Base-by-base conservation (phyloP, 1,139 yeast species). In the Candida sanyaensis region DNA sequence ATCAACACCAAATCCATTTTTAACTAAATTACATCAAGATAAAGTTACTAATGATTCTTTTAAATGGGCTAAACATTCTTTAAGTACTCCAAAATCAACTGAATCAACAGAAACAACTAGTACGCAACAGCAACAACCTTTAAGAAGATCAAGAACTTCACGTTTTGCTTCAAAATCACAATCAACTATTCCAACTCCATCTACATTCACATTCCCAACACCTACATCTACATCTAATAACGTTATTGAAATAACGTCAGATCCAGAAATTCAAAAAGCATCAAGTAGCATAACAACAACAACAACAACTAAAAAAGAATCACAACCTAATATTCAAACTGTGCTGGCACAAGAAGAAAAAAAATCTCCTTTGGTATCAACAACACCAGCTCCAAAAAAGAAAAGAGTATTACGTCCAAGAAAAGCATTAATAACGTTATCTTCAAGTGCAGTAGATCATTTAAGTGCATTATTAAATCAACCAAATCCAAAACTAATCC, bases 401-500 rank as follows among this genome's bases (percentile, higher is more conserved):
- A 81, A 79, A 69, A 81, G 97, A 68, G 77, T 81, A 32, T 73
- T 92, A 50, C 81, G 84, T 59, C 97, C 98, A 2, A 79, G 73
- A 58, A 93, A 89, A 68, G 96, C 97, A 1, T 85, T 93, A 48
- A 90, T 93, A 44, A 80, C 95, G 4, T 75, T 93, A 46, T 77
- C 93, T 0, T 80, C 88, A 4, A 79, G 75, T 45, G 98, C 98
- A 0, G 73, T 90, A 4, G 65, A 68, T 6, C 97, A 93, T 66
- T 72, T 93, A 52, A 73, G 72, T 50, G 81, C 77, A 1, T 73
- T 93, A 36, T 69, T 87, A 55, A 80, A 86, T 50, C 88, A 85
- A 56, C 98, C 98, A 4, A 81, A 83, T 42, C 98, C 98, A 26
- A 84, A 93, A 68, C 75, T 90, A 63, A 90, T 93, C 48, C 78